A percentile compares a stretch with the other conserved stretches of the same genome.
These are phyloP conservation scores for Populus trichocarpa DNA, from an alignment of 441 rosid genomes.

Conservation along the genomic window DNA sequence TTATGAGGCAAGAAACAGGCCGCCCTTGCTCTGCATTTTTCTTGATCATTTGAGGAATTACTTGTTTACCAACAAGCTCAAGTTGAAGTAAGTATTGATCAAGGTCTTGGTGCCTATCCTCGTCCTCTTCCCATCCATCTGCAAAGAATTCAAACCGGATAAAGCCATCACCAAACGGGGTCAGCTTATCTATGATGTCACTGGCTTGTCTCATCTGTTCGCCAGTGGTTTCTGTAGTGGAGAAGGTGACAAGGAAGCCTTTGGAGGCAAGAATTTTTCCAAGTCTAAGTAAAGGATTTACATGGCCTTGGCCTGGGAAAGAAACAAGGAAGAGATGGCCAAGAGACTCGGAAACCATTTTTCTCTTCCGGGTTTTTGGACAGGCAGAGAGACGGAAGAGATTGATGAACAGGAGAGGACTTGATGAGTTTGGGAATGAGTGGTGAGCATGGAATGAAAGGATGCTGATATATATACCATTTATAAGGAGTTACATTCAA, in stretches of 20 bases:
- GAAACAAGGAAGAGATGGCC: constrained; percentile 67
- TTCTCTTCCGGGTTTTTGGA: neutral
- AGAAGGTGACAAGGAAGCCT: constrained; percentile 69
- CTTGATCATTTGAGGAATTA: constrained; percentile 40
- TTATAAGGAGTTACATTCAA: too few relatives aligned
- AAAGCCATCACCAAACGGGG: constrained; percentile 60
- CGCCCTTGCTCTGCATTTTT: constrained; percentile 42
- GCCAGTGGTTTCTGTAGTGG: constrained; percentile 44
- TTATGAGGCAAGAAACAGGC: constrained; percentile 70
- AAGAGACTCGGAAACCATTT: constrained; percentile 38
- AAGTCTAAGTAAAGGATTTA: constrained; percentile 72
- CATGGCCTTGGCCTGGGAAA: constrained; percentile 75
- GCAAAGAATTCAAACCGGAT: constrained; percentile 63
- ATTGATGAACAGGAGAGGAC: neutral
- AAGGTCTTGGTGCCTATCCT: constrained; percentile 38
- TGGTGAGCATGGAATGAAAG: neutral
- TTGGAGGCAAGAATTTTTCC: constrained; percentile 70
- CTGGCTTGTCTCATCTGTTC: constrained; percentile 45
- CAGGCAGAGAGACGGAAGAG: neutral
- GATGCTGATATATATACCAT: neutral
- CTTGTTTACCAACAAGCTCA: constrained; percentile 42
- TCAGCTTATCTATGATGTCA: constrained; percentile 33
- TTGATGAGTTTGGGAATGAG: neutral
- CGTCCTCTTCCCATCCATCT: constrained; percentile 56
- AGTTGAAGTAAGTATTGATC: constrained; percentile 45